Base-by-base conservation (phyloP, 495 filamentous ascomycete species). In the Neurospora sp. region DNA sequence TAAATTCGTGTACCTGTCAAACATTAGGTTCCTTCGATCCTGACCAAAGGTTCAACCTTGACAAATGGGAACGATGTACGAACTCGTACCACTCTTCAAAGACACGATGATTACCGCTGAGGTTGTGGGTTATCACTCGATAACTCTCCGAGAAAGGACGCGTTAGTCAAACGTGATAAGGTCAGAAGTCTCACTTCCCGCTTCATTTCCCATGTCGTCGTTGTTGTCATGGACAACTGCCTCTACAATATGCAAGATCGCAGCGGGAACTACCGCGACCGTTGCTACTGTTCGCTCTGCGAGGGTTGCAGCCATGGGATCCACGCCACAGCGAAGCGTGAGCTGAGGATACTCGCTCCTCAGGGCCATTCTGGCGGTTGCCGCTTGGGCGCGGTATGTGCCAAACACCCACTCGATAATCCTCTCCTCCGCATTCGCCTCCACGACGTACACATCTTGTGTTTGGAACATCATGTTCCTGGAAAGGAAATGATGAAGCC, bases 381-480 rank as follows among this genome's bases (percentile, higher is more conserved):
- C 4, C 16, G 72, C 72, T 35, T 74, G 69, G 1, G 69, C 44
- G 10, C 20, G 69, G 46, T 5, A 74, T n/a, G 69, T 62, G 2
- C 42, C 41, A 39, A 74, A 74, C 3, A 23, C 18, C 72, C 72
- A 71, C 69, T 71, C 72, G 4, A 71, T 71, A 4, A 16, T 54
- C 11, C 72, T 46, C 12, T 35, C 38, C 20, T 38, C 72, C 8
- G 18, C n/a, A 14, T 16, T 31, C n/a, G 31, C 72, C 6, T 20
- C 14, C 27, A 40, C 0, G 18, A 74, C 20, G 6, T 8, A 39
- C 31, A 62, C 46, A 39, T 54, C 44, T 44, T 74, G 69, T 20
- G 20, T n/a, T 5, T 74, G 37, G 27, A 54, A 74, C 6, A 6
- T 27, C 18, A 74, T 14, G 2, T 39, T 70, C 1, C 18, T 27